Conservation (phyloP, 2,329 filamentous ascomycete species). For the Gliomastix tumulicola region DNA sequence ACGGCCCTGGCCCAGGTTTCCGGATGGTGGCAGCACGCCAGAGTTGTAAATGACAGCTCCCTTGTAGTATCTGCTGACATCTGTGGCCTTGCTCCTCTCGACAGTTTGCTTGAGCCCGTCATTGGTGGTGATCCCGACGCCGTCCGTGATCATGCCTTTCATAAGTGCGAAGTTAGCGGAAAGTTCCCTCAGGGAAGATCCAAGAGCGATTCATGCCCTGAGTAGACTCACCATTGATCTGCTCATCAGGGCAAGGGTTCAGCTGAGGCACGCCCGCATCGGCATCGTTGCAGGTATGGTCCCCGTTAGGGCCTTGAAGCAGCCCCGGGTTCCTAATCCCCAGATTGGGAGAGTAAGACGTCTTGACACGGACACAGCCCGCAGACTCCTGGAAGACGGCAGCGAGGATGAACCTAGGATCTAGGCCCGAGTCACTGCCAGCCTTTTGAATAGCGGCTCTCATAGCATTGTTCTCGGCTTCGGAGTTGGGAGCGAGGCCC, state of each 20-base stretch:
- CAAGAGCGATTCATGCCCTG: slow-evolving; percentile 8
- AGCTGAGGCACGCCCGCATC: slow-evolving; percentile 1
- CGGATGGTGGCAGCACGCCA: slow-evolving; percentile 19
- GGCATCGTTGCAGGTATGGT: slow-evolving; percentile 4
- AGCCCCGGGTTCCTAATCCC: slow-evolving; percentile 3
- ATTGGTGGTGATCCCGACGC: slow-evolving; percentile 22
- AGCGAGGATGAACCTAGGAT: slow-evolving; percentile 3
- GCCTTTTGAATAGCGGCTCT: slow-evolving; percentile 1
- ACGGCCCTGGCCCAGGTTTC: slow-evolving; percentile 18
- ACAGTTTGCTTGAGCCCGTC: slow-evolving; percentile 25
- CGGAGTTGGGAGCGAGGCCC: slow-evolving; percentile 1
- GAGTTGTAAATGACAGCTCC: slow-evolving; percentile 33
- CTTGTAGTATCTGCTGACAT: slow-evolving; percentile 20
- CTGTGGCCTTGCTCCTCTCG: slow-evolving; percentile 13
- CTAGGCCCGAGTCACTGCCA: slow-evolving; percentile 1
- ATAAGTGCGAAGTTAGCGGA: no score
- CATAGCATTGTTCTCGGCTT: slow-evolving; percentile 1
- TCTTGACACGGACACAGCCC: slow-evolving; percentile 3
- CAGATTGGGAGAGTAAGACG: slow-evolving; percentile 1
- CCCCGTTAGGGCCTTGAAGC: slow-evolving; percentile 1
- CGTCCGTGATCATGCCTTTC: slow-evolving; percentile 20
- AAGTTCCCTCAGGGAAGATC: no score
- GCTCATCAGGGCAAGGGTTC: background rate
- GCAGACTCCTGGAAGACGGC: slow-evolving; percentile 2
- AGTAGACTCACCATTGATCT: slow-evolving; percentile 2